Conservation (phyloP, 1,284 basidiomycete genomes). For the Irpex sp. region DNA sequence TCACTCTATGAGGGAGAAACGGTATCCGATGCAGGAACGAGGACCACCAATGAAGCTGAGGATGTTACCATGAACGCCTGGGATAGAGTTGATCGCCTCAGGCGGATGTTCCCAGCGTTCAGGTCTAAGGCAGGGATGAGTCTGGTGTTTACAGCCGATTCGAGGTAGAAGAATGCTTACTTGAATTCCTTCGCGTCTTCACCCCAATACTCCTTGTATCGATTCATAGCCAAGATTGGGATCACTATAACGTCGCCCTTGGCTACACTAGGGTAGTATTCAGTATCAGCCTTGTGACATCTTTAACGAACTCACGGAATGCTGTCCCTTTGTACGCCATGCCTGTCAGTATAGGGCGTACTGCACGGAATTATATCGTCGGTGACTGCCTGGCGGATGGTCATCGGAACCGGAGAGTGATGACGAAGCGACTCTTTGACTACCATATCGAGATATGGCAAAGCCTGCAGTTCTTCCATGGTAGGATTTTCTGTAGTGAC, state of each 20-base stretch:
- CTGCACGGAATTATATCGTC: constrained; percentile 43
- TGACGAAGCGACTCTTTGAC: constrained; percentile 70
- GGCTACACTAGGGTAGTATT: constrained; percentile 25
- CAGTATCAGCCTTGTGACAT: not conserved
- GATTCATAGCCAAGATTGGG: constrained; percentile 46
- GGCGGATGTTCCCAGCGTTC: constrained; percentile 57
- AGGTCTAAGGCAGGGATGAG: constrained; percentile 33
- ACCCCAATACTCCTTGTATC: constrained; percentile 49
- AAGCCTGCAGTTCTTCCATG: constrained; percentile 56
- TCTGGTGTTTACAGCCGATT: not conserved
- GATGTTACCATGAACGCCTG: constrained; percentile 57
- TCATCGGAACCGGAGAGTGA: constrained; percentile 55
- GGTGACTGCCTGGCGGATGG: constrained; percentile 44
- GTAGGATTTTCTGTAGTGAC: constrained; percentile 34
- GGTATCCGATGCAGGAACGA: constrained; percentile 65
- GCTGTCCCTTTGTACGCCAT: constrained; percentile 24
- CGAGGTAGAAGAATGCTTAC: constrained; percentile 25
- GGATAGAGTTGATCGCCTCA: constrained; percentile 40
- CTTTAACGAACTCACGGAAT: constrained; percentile 20
- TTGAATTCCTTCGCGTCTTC: constrained; percentile 50
- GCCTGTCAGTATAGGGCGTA: constrained; percentile 27
- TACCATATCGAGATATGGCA: constrained; percentile 63
- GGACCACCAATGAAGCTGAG: constrained; percentile 62
- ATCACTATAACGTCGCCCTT: constrained; percentile 46
- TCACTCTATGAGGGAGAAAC: constrained; percentile 66